These are phyloP conservation scores for Liquidambar formosana DNA, from an alignment of 164 flowering plant species.

Conservation along the genomic window DNA sequence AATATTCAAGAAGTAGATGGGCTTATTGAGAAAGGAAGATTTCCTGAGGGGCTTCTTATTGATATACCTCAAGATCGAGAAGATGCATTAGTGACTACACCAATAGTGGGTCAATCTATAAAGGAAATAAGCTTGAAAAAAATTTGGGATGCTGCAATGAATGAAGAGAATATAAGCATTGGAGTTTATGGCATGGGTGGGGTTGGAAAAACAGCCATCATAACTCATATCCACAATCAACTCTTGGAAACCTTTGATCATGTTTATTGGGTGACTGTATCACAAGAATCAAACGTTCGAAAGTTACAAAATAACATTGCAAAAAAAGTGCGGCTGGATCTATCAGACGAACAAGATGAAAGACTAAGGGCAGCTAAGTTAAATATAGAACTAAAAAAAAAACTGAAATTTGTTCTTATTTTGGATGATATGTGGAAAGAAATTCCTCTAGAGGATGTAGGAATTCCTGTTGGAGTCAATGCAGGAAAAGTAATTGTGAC, in stretches of 20 bases:
- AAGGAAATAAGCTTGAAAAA: not conserved
- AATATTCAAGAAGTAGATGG: no score
- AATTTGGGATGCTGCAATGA: not conserved
- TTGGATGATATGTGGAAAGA: not conserved
- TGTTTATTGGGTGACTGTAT: not conserved
- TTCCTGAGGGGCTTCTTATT: no score
- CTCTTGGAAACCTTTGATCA: not conserved
- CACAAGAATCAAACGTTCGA: not conserved
- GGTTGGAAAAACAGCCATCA: not conserved
- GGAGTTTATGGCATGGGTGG: conserved; percentile 7
- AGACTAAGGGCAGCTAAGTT: conserved; percentile 2
- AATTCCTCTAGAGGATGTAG: not conserved
- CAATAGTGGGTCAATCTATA: not conserved
- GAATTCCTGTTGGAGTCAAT: not conserved
- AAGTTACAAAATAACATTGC: not conserved
- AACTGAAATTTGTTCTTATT: not conserved
- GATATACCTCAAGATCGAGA: no score
- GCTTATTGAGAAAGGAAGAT: no score
- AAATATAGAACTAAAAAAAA: not conserved
- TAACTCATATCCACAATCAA: not conserved
- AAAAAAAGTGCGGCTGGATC: not conserved
- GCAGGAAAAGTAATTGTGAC: not conserved
- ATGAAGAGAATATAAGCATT: not conserved
- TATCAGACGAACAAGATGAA: not conserved
- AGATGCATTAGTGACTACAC: not conserved